Conservation (phyloP, 225 moss, liverwort and hornwort species). For the Marchantia polymorpha region DNA sequence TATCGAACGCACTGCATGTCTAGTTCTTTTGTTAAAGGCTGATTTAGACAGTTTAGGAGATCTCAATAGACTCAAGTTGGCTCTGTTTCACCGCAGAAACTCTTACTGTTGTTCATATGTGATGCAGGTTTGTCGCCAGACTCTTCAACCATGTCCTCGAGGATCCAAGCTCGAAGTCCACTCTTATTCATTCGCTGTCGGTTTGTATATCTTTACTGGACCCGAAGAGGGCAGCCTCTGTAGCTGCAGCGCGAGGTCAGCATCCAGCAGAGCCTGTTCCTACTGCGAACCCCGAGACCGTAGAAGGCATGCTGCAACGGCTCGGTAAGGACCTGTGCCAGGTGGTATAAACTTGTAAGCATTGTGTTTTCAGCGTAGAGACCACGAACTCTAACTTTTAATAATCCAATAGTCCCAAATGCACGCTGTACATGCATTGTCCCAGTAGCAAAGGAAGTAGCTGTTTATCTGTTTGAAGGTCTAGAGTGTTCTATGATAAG, state of each 20-base stretch:
- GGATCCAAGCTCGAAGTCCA: slow-evolving; percentile 95
- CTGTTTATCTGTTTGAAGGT: no score
- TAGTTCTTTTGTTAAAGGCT: no score
- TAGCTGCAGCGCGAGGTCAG: slow-evolving; percentile 89
- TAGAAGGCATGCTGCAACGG: slow-evolving; percentile 97
- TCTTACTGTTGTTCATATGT: background rate
- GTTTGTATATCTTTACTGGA: slow-evolving; percentile 95
- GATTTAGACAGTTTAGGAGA: no score
- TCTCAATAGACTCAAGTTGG: no score
- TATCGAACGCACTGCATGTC: no score
- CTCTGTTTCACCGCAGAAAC: background rate
- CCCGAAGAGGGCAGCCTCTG: slow-evolving; percentile 86
- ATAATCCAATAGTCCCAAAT: no score
- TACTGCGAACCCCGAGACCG: slow-evolving; percentile 93
- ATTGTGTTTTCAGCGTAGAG: no score
- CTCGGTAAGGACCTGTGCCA: slow-evolving; percentile 52
- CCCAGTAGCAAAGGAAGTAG: no score
- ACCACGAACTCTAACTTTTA: no score
- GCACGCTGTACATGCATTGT: no score
- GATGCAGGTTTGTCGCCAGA: slow-evolving; percentile 79
- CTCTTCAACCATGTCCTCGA: slow-evolving; percentile 95
- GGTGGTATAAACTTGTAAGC: background rate
- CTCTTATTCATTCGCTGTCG: slow-evolving; percentile 84
- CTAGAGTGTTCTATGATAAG: no score
- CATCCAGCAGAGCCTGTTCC: slow-evolving; percentile 63